A percentile compares a stretch with the other conserved stretches of the same genome.
Conservation (phyloP, 2,329 filamentous ascomycete genomes). For the Cercospora sp. region DNA sequence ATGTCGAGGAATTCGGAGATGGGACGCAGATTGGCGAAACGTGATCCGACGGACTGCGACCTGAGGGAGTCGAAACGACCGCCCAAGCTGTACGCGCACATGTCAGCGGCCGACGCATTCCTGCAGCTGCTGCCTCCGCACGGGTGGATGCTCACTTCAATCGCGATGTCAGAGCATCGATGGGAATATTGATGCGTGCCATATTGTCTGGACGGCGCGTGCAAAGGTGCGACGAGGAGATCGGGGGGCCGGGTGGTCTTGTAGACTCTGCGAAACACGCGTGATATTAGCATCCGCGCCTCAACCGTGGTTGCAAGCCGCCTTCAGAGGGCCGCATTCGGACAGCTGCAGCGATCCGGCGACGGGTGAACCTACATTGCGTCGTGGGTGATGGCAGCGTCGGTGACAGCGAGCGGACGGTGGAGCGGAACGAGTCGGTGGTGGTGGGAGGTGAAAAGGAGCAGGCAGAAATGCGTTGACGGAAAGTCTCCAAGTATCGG, state of each 20-base stretch:
- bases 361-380: neutral
- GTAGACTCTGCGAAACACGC: constrained; percentile 6
- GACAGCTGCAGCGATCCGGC: constrained; percentile 9
- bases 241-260: neutral
- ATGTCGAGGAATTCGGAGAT: constrained; percentile 92
- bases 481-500: neutral
- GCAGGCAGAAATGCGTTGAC: neutral
- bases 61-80: constrained; percentile 84
- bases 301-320: constrained; percentile 4
- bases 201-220: constrained; percentile 25
- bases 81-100: constrained; percentile 49
- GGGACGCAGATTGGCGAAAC: constrained; percentile 90
- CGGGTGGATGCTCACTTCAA: constrained; percentile 57
- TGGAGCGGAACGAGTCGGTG: neutral
- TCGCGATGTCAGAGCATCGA: constrained; percentile 87
- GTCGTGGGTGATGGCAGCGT: neutral
- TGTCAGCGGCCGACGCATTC: constrained; percentile 13
- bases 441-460: neutral
- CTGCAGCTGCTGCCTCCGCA: neutral
- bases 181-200: constrained; percentile 79
- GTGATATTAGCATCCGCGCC: constrained; percentile 8
- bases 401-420: neutral
- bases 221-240: neutral
- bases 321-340: neutral
- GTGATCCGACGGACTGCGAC: constrained; percentile 72